Conservation (phyloP, 805 yeast species). For the Scheffersomyces amazonensis region DNA sequence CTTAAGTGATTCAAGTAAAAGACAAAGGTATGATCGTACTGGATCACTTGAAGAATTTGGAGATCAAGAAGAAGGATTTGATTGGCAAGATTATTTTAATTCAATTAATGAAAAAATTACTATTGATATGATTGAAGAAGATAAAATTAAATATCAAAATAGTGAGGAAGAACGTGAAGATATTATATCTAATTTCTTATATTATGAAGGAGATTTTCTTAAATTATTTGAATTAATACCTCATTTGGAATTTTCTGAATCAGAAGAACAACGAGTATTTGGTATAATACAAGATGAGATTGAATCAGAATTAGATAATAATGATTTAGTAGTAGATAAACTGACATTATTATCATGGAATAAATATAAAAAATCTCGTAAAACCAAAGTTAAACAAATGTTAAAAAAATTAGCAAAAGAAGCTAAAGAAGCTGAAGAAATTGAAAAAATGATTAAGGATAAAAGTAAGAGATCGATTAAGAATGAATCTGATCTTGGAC, state of each 20-base stretch:
- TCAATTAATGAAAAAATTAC: slow-evolving; percentile 49
- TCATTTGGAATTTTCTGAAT: slow-evolving; percentile 61
- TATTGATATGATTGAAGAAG: slow-evolving; percentile 67
- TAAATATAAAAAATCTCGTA: slow-evolving; percentile 48
- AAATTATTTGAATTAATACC: slow-evolving; percentile 72
- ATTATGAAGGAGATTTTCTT: slow-evolving; percentile 65
- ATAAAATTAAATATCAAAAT: slow-evolving; percentile 59
- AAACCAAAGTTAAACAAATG: slow-evolving; percentile 45
- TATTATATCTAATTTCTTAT: slow-evolving; percentile 55
- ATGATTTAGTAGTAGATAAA: slow-evolving; percentile 29
- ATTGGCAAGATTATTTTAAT: slow-evolving; percentile 59
- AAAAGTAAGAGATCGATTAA: slow-evolving; percentile 18
- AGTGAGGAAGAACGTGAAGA: slow-evolving; percentile 61
- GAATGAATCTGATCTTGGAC: slow-evolving; percentile 40
- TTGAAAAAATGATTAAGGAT: slow-evolving; percentile 37
- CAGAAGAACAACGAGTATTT: slow-evolving; percentile 62
- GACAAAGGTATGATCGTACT: slow-evolving; percentile 64
- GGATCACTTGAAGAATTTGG: slow-evolving; percentile 53
- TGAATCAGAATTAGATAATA: slow-evolving; percentile 19
- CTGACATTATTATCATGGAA: slow-evolving; percentile 42
- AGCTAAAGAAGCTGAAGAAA: slow-evolving; percentile 58
- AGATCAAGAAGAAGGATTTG: slow-evolving; percentile 39
- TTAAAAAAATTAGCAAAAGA: slow-evolving; percentile 55
- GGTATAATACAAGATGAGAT: slow-evolving; percentile 45
- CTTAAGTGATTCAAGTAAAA: slow-evolving; percentile 53